Evolutionary conservation across 768 basidiomycete species (phyloP), one percentile per base, ranked within the genome.

Genomic region (Tephrocybe rancida): DNA sequence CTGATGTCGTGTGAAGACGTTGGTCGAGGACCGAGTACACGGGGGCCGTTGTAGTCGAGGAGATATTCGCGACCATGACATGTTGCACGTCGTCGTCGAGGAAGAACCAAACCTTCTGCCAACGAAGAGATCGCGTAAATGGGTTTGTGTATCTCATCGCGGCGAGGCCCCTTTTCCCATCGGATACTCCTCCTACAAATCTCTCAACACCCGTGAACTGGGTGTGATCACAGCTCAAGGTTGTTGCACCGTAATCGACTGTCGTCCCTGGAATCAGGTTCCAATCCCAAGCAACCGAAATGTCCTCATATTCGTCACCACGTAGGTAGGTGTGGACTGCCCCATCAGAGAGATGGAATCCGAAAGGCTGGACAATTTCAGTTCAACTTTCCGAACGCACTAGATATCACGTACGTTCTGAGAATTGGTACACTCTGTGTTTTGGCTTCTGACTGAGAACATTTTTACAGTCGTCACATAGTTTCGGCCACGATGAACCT

Each of bases 91-190:
- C 84, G 59, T 83, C 68, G 13, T 80, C 76, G 29, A 89, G 71
- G 78, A 87, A 89, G 71, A 90, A 88, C 84, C 85, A 88, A 0
- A 80, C 76, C 67, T 89, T 90, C 60, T 87, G 85, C 76, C 79
- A 90, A 38, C 70, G 64, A 27, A 90, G 65, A 8, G 74, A 64
- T 14, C 70, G 59, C 4, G 85, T 87, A 43, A 72, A 50, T 4
- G 88, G 87, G 61, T 88, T 89, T 22, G 79, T 81, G 63, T 83
- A 90, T 44, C 79, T 76, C 86, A 88, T 86, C 21, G 75, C 85
- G 0, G 81, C 80, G 14, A 81, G 66, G 8, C 87, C 88, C 46
- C 78, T 64, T 27, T 66, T 58, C 4, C 83, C 85, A 48, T 84
- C 78, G 0, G 86, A 85, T 5, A 72, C 83, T 1, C 86, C 88